A percentile compares a stretch with the other conserved stretches of the same genome.
phyloP scores from a whole-genome alignment of 2,329 filamentous ascomycete genomes.

The Fusarium transvaalense region DNA sequence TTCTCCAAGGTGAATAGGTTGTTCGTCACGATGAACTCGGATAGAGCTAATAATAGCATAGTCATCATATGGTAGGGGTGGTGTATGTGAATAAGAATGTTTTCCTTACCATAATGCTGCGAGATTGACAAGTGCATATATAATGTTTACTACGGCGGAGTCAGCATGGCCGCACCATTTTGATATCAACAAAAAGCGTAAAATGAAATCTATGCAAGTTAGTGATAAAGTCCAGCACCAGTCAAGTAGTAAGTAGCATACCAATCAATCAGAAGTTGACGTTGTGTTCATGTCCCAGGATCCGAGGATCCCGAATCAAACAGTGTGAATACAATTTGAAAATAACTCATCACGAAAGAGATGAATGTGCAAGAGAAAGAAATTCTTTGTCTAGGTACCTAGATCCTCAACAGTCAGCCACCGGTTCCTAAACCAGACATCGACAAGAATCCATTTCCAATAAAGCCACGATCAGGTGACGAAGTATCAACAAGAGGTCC shows the following conservation, averaged over 20 bases:
- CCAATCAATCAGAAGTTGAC: conserved; percentile 67
- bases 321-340: conserved; percentile 68
- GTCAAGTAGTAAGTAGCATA: conserved; percentile 42
- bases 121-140: not conserved
- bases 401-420: conserved; percentile 51
- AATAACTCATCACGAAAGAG: conserved; percentile 62
- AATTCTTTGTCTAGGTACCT: conserved; percentile 53
- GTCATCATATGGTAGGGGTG: conserved; percentile 62
- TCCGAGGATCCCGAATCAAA: conserved; percentile 62
- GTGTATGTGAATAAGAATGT: not conserved
- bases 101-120: conserved; percentile 27
- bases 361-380: conserved; percentile 34
- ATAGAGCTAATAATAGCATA: conserved; percentile 59
- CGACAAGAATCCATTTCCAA: conserved; percentile 49
- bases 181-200: not conserved
- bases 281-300: conserved; percentile 65
- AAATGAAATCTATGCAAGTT: conserved; percentile 28
- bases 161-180: conserved; percentile 31
- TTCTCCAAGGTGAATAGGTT: conserved; percentile 72
- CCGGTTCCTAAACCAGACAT: conserved; percentile 38
- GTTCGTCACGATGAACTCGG: conserved; percentile 69
- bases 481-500: conserved; percentile 74
- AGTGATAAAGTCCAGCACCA: conserved; percentile 7
- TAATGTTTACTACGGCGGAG: conserved; percentile 21
- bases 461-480: conserved; percentile 69